Evolutionary conservation across 179 eudicot species (phyloP), one percentile per base, ranked within the genome.

Genomic region (Beta macrorhiza): DNA sequence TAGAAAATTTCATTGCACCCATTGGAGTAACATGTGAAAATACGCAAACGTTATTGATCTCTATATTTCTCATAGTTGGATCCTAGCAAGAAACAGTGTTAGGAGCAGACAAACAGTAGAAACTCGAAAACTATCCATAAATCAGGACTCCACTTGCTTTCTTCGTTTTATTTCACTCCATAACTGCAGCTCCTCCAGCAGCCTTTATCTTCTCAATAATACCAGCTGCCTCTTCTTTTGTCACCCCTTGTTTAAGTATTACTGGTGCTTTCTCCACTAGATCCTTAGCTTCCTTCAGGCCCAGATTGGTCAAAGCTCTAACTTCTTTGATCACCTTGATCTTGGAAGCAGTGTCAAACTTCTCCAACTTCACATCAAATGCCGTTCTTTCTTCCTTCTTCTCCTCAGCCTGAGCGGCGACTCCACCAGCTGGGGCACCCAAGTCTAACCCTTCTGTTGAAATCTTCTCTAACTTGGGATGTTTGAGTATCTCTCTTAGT

Each of bases 301-400:
- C 99, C 52, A 95, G 84, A 77, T 72, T 88, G 2, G 98, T 93
- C 57, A 95, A 92, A 19, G 94, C 81, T 75, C 99, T 87, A 11
- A 95, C 95, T 87, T 95, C 99, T 78, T 95, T 95, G 68, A 95
- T 95, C 81, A 95, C 97, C 94, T 95, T 95, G 75, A 95, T 90
- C 83, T 95, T 95, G 20, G 95, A 84, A 83, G 93, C 88, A 17
- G 97, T 87, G 42, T 93, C 99, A 64, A 92, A 95, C 86, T 95
- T 95, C 85, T 93, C 97, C 82, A 95, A 84, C 87, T 92, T 93
- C 25, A 95, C 85, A 84, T 95, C 98, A 68, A 95, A 95, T n/a
- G 94, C 92, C 0, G 94, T 92, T 84, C 91, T 95, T 89, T 95
- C 99, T 0, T 79, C 95, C 76, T 83, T 84, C 64, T 86, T 88